Base-by-base conservation (phyloP, 176 grass and related monocot species). In the Areca catechu region DNA sequence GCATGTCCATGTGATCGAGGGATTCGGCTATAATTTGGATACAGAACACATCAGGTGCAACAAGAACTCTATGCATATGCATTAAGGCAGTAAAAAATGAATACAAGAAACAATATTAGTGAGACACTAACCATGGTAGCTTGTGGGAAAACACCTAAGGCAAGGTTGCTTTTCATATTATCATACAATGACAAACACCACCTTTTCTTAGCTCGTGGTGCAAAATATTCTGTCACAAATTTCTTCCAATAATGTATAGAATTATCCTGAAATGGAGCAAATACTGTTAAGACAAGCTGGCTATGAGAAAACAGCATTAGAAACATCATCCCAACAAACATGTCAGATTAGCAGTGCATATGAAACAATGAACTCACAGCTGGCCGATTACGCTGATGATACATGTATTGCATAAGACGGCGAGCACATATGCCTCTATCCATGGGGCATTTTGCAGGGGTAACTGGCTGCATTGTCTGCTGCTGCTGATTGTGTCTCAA, bases 141-240 rank as follows among this genome's bases (percentile, higher is more conserved):
- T 53, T 85, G 93, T 49, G 84, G 83, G 70, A 84, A 67, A 74
- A 82, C 80, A 75, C 60, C 85, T 24, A 78, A 84, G 30, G 81
- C 30, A 80, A 79, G 72, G 22, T 66, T 86, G 54, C 84, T 76
- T 29, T 29, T 29, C 72, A 75, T 79, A 60, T 85, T 92, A 19
- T 98, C 88, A 83, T 98, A 98, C 51, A 86, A 73, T 15, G 94
- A 93, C 21, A 93, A 81, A 51, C 88, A 98, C 88, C 88, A 98
- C 54, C 94, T 85, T 78, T 98, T 89, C 86, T 79, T 88, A 73
- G 94, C 67, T 49, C 62, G 49, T 58, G 83, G 88, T 27, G 94
- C 81, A 78, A 89, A 98, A 88, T 93, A 98, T 60, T 98, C 88
- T n/a, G 78, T 76, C 50, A 98, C 79, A 69, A 98, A 78, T 58